Evolutionary conservation across 441 rosid genomes (phyloP).

Genomic region (Gossypium davidsonii): DNA sequence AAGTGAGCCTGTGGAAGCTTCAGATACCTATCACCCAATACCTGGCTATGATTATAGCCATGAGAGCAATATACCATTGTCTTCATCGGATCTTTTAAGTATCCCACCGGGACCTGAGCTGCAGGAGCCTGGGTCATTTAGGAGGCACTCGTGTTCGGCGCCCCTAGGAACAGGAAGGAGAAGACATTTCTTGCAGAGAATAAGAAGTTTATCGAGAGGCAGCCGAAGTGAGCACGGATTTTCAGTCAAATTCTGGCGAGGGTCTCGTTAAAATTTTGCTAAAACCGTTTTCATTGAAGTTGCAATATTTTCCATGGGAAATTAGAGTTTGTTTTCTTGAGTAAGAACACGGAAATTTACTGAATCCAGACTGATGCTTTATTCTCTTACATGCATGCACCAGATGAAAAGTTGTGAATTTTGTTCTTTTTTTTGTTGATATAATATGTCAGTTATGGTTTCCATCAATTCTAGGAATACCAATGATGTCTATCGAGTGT

Average conservation of each 20-base stretch:
- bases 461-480: neutral
- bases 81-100: conserved; percentile 32
- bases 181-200: conserved; percentile 43
- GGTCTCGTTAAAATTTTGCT: conserved; percentile 17
- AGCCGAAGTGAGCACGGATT: conserved; percentile 47
- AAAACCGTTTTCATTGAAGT: neutral
- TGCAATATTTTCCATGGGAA: neutral
- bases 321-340: neutral
- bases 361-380: neutral
- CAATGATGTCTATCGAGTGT: neutral
- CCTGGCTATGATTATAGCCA: conserved; percentile 20
- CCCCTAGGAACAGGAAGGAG: conserved; percentile 38
- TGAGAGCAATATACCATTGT: conserved; percentile 22
- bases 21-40: conserved; percentile 10
- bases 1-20: conserved; percentile 22
- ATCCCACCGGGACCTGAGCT: conserved; percentile 23
- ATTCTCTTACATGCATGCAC: neutral
- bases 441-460: neutral
- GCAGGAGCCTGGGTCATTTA: conserved; percentile 30
- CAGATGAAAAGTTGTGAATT: neutral
- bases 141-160: conserved; percentile 48
- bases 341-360: neutral
- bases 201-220: conserved; percentile 46
- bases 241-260: conserved; percentile 29
- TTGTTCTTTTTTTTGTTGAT: neutral